These are phyloP conservation scores for Solanum commersonii DNA, from an alignment of 257 asterid genomes.

Conservation along the genomic window DNA sequence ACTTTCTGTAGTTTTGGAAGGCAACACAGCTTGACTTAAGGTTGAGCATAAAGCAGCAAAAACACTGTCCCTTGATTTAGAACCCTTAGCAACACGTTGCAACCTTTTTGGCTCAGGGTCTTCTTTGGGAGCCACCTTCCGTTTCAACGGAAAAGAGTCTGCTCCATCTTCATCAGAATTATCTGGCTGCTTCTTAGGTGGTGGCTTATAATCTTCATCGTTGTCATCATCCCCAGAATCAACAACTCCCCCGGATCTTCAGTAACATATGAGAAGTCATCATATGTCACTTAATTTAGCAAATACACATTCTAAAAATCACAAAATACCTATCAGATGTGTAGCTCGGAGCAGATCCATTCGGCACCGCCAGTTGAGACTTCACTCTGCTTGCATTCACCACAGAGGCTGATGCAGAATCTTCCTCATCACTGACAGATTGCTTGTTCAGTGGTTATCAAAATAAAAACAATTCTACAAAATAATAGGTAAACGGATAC, in stretches of 20 bases:
- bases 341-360: slow-evolving; percentile 40
- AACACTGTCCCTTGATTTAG: slow-evolving; percentile 65
- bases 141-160: slow-evolving; percentile 55
- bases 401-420: slow-evolving; percentile 65
- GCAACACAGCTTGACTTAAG: slow-evolving; percentile 40
- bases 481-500: slow-evolving; percentile 23
- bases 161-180: slow-evolving; percentile 47
- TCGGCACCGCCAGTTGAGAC: slow-evolving; percentile 37
- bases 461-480: background rate
- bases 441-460: background rate
- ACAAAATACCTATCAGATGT: slow-evolving; percentile 43
- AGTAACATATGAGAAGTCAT: background rate
- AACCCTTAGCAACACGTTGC: slow-evolving; percentile 39
- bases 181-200: slow-evolving; percentile 46
- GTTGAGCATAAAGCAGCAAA: slow-evolving; percentile 72
- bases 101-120: slow-evolving; percentile 58
- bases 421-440: slow-evolving; percentile 77
- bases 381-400: slow-evolving; percentile 29
- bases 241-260: slow-evolving; percentile 82
- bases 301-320: background rate
- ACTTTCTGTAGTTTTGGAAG: slow-evolving; percentile 34
- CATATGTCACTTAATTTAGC: background rate
- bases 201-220: slow-evolving; percentile 88
- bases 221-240: slow-evolving; percentile 93
- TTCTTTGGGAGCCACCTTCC: slow-evolving; percentile 54